Base-by-base conservation (phyloP, 2,329 filamentous ascomycete species). In the Trichoderma polysporum region DNA sequence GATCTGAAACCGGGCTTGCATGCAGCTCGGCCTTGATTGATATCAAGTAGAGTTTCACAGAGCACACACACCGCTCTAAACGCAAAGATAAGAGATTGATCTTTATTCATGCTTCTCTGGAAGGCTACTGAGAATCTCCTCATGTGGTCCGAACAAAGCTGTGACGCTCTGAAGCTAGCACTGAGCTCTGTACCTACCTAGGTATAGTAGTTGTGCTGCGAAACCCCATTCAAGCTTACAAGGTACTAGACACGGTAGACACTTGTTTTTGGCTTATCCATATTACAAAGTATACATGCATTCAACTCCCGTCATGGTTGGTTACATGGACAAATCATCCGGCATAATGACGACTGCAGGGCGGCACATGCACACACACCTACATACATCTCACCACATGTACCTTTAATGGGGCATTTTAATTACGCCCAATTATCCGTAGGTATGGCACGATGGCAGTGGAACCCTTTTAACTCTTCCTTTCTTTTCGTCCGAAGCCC, bases 1-100 rank as follows among this genome's bases (percentile, higher is more conserved):
- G 47, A 41, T 62, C 35, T 62, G 59, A 62, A 62, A 62, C 59
- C 27, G 17, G 17, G 47, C 59, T 39, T 62, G 47, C 59, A 62
- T 52, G 33, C 35, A 25, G 10, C 45, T 50, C 35, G 22, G 27
- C 17, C 35, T 39, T 39, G 58, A 37, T 33, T 50, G 58, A 61
- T 61, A 61, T 13, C 29, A 60, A 12, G 39, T 17, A 29, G 56
- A 29, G 58, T 52, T 39, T 15, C 58, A 62, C 59, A 12, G 41
- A 13, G 37, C n/a, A 45, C 33, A 56, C 56, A 35, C 59, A 62
- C 59, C 59, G 59, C 59, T 25, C 17, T 29, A 17, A 41, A 27
- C 19, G 50, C n/a, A n/a, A 17, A 22, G 25, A 9, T 22, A 47
- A 27, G 47, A 50, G 45, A 27, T 5, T 27, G 22, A 27, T 25